These are phyloP conservation scores for Trebouxia gelatinosa DNA, from an alignment of 163 green algal genomes.

Conservation along the genomic window DNA sequence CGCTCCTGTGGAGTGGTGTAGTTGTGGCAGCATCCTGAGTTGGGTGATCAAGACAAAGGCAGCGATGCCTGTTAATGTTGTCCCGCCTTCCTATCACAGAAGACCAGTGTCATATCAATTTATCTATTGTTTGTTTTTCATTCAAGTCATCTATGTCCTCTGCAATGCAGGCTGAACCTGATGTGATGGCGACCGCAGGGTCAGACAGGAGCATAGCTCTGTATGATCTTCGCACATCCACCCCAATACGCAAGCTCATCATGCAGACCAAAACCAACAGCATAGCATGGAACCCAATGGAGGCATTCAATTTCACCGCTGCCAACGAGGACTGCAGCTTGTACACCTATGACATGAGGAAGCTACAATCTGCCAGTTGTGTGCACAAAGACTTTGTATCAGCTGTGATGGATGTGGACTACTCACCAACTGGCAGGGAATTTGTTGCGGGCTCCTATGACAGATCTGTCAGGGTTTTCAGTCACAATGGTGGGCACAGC, in stretches of 20 bases:
- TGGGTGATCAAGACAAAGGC: too few species aligned
- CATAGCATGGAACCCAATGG: slow-evolving; percentile 95
- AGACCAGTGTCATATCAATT: too few species aligned
- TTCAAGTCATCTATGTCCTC: too few species aligned
- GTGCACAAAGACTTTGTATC: slow-evolving; percentile 96
- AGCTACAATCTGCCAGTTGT: slow-evolving; percentile 74
- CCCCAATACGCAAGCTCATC: slow-evolving; percentile 89
- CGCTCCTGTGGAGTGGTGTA: too few species aligned
- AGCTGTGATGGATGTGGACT: slow-evolving; percentile 98
- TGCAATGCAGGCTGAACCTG: slow-evolving; percentile 63
- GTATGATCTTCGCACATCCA: slow-evolving; percentile 90
- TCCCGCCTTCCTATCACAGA: background rate
- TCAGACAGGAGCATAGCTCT: slow-evolving; percentile 91
- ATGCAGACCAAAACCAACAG: slow-evolving; percentile 94
- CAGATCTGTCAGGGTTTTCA: slow-evolving; percentile 85
- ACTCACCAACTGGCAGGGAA: slow-evolving; percentile 92
- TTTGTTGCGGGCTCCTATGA: slow-evolving; percentile 95
- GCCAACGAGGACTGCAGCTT: slow-evolving; percentile 95
- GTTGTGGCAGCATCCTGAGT: too few species aligned
- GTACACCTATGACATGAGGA: slow-evolving; percentile 98
- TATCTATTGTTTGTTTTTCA: too few species aligned
- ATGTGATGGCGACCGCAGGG: slow-evolving; percentile 90
- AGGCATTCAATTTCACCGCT: slow-evolving; percentile 82
- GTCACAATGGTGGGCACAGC: slow-evolving; percentile 73
- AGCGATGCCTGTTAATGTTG: background rate